Percentiles rank a stretch among this genome's conserved stretches.
phyloP scores from a whole-genome alignment of 345 rosid species.

The Erysimum cheiranthoides region DNA sequence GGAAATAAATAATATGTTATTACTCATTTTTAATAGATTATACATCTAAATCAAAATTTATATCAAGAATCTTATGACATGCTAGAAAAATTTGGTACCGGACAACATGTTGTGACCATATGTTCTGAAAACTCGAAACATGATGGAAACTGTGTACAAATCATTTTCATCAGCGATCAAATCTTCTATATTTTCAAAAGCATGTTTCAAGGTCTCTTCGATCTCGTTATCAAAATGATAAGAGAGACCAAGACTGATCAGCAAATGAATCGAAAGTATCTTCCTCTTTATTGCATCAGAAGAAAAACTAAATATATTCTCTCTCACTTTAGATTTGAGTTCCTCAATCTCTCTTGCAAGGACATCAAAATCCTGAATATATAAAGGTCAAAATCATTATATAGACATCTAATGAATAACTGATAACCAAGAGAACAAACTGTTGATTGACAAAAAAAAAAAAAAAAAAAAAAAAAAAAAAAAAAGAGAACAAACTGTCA shows the following conservation, averaged over 20 bases:
- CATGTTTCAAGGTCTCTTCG: slow-evolving; percentile 2
- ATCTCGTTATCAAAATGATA: slow-evolving; percentile 33
- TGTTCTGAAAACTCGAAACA: slow-evolving; percentile 18
- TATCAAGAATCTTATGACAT: not conserved
- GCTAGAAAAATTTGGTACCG: not conserved
- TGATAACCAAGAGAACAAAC: too few relatives aligned
- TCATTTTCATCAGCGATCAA: slow-evolving; percentile 18
- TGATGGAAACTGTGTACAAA: slow-evolving; percentile 17
- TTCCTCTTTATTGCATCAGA: not conserved
- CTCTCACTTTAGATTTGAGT: slow-evolving; percentile 21
- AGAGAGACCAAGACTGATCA: slow-evolving; percentile 13
- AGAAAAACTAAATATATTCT: not conserved
- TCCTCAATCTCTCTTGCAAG: slow-evolving; percentile 34
- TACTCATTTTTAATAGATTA: too few relatives aligned
- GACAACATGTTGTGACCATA: not conserved
- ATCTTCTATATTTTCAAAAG: slow-evolving; percentile 2
- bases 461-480: too few relatives aligned
- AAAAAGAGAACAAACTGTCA: too few relatives aligned
- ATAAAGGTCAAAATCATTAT: too few relatives aligned
- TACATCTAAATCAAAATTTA: not conserved
- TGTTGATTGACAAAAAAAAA: too few relatives aligned
- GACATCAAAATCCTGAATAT: not conserved
- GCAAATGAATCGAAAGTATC: not conserved
- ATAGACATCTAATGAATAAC: too few relatives aligned
- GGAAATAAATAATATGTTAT: not conserved